Evolutionary conservation across 2,329 filamentous ascomycete species (phyloP).

Genomic region (Fusarium phyllophilum): DNA sequence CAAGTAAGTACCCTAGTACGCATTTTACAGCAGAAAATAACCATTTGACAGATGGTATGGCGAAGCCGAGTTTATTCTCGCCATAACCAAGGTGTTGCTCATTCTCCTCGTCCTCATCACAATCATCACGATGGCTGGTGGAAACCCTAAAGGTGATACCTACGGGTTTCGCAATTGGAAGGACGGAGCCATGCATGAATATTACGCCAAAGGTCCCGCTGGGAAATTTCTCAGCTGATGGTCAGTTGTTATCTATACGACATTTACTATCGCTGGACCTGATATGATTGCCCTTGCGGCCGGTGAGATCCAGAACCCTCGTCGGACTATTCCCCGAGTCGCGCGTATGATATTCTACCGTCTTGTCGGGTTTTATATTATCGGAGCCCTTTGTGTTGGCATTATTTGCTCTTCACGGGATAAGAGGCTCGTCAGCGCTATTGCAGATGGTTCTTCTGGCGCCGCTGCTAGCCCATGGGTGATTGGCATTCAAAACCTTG

Average conservation of each 20-base stretch:
- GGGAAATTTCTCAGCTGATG: conserved; percentile 71
- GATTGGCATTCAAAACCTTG: conserved; percentile 63
- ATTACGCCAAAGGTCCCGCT: conserved; percentile 45
- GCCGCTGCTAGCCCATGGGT: conserved; percentile 69
- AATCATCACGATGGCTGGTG: background rate
- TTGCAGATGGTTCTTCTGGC: conserved; percentile 60
- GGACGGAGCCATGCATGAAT: background rate
- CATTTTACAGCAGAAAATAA: accelerated
- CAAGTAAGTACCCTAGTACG: background rate
- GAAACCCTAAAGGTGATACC: background rate
- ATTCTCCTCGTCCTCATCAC: background rate
- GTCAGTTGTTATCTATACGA: conserved; percentile 69
- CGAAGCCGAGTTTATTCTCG: background rate
- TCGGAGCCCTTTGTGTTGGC: conserved; percentile 66
- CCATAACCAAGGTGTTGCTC: background rate
- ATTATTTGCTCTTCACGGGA: conserved; percentile 64
- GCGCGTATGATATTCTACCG: conserved; percentile 79
- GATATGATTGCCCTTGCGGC: conserved; percentile 70
- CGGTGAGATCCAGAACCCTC: conserved; percentile 73
- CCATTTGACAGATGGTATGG: background rate
- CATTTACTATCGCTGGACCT: conserved; percentile 73
- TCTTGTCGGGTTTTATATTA: conserved; percentile 75
- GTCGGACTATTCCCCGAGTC: conserved; percentile 71
- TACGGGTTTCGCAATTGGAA: background rate
- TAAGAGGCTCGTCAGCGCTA: conserved; percentile 48